These are phyloP conservation scores for Penicillium sp. DNA, from an alignment of 2,329 filamentous ascomycete species.

Conservation along the genomic window DNA sequence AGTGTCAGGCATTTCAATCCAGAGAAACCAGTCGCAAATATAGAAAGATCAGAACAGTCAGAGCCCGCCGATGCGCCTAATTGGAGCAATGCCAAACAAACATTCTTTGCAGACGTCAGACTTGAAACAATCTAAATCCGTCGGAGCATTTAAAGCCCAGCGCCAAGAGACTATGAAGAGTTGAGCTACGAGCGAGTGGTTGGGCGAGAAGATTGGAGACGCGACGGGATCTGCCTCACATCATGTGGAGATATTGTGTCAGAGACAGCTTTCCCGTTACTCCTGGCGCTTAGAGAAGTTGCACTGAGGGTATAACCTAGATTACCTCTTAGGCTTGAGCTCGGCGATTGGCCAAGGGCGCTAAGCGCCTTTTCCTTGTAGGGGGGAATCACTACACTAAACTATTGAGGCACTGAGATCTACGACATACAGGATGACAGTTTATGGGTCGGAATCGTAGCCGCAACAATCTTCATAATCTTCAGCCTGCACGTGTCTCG, in stretches of 20 bases:
- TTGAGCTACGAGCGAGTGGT: constrained; percentile 7
- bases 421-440: too few relatives aligned
- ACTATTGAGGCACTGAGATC: not conserved
- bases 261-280: constrained; percentile 10
- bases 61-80: constrained; percentile 6
- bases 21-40: constrained; percentile 15
- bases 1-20: not conserved
- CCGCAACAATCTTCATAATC: too few relatives aligned
- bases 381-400: not conserved
- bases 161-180: constrained; percentile 2
- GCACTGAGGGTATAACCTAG: not conserved
- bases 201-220: constrained; percentile 14
- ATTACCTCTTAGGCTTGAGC: not conserved
- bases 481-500: too few relatives aligned
- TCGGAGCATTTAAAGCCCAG: constrained; percentile 4
- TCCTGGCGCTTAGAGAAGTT: constrained; percentile 22
- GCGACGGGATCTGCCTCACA: constrained; percentile 8
- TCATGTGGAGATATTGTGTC: constrained; percentile 10
- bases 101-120: constrained; percentile 1
- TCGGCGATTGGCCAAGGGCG: constrained; percentile 12
- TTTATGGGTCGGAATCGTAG: too few relatives aligned
- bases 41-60: constrained; percentile 5
- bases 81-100: constrained; percentile 14
- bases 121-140: constrained; percentile 14
- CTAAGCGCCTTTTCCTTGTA: constrained; percentile 14